phyloP scores from a whole-genome alignment of 108 stramenopile species.

The Skeletonema costatum region DNA sequence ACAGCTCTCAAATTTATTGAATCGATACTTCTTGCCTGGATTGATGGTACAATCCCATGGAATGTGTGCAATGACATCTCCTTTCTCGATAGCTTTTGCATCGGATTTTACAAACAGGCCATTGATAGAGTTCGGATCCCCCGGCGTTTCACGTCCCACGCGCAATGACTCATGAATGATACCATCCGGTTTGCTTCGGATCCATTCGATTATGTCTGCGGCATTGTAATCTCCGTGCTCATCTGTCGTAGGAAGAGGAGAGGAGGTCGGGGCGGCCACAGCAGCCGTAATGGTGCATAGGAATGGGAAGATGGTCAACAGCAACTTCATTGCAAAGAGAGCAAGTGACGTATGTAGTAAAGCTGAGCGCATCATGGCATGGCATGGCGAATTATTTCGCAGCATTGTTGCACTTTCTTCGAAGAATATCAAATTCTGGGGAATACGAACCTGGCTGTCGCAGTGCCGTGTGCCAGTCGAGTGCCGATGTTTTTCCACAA shows the following conservation, averaged over 20 bases:
- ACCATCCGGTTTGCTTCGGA: constrained; percentile 22
- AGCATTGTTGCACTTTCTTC: too few relatives aligned
- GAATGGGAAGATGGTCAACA: not conserved
- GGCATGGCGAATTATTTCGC: too few relatives aligned
- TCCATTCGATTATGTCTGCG: constrained; percentile 43
- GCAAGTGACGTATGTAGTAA: too few relatives aligned
- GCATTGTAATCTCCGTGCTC: constrained; percentile 51
- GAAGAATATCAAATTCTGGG: too few relatives aligned
- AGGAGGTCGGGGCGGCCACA: not conserved
- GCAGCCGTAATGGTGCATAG: not conserved
- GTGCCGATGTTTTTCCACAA: too few relatives aligned
- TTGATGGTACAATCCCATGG: constrained; percentile 45
- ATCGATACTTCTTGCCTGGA: constrained; percentile 28
- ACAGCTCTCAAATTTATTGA: constrained; percentile 25
- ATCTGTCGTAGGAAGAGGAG: constrained; percentile 31
- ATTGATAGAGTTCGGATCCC: constrained; percentile 30
- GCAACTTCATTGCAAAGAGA: not conserved
- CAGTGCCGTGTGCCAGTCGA: too few relatives aligned
- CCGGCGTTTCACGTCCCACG: constrained; percentile 38
- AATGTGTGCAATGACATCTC: constrained; percentile 38
- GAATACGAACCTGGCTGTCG: too few relatives aligned
- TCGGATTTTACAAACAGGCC: constrained; percentile 35
- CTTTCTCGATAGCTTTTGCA: constrained; percentile 29
- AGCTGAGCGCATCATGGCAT: too few relatives aligned
- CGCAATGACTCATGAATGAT: constrained; percentile 42